Percentiles rank a stretch among this genome's conserved stretches.
These are phyloP conservation scores for Aspergillus homomorphus DNA, from an alignment of 495 filamentous ascomycete species.

Conservation along the genomic window DNA sequence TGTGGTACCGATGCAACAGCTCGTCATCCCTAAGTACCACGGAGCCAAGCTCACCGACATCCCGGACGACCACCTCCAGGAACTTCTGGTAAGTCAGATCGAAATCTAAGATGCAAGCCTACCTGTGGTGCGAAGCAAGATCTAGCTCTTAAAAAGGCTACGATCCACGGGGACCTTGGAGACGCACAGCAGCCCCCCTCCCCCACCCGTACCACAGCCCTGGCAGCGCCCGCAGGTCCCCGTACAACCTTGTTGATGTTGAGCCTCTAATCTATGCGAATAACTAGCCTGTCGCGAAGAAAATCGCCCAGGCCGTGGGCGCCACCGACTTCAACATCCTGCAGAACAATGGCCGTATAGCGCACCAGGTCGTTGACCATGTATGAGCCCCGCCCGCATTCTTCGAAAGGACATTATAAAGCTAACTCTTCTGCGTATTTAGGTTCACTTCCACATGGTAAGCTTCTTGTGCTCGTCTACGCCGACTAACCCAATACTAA, in stretches of 20 bases:
- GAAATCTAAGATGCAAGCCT: background rate
- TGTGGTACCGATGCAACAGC: slow-evolving; percentile 46
- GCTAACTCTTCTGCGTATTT: background rate
- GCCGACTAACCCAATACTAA: slow-evolving; percentile 12
- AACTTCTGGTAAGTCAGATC: slow-evolving; percentile 67
- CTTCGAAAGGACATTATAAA: background rate
- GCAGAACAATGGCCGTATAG: slow-evolving; percentile 91
- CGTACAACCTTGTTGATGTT: background rate
- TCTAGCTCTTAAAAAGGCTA: background rate
- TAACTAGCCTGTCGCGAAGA: slow-evolving; percentile 77
- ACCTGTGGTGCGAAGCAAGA: background rate
- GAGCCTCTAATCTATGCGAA: background rate
- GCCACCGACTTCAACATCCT: slow-evolving; percentile 85
- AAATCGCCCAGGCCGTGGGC: slow-evolving; percentile 71
- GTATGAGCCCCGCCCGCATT: slow-evolving; percentile 50
- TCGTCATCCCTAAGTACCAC: slow-evolving; percentile 95
- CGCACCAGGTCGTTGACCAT: slow-evolving; percentile 95
- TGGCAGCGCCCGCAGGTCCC: slow-evolving; percentile 3
- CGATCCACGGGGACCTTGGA: slow-evolving; percentile 22
- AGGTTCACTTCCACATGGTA: slow-evolving; percentile 96
- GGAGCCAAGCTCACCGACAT: slow-evolving; percentile 90
- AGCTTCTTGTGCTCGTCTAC: slow-evolving; percentile 13
- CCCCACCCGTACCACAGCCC: background rate
- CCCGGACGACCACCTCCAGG: slow-evolving; percentile 80
- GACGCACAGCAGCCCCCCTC: background rate